Evolutionary conservation across 345 rosid species (phyloP), one percentile per base, ranked within the genome.

Genomic region (Turritis glabra): DNA sequence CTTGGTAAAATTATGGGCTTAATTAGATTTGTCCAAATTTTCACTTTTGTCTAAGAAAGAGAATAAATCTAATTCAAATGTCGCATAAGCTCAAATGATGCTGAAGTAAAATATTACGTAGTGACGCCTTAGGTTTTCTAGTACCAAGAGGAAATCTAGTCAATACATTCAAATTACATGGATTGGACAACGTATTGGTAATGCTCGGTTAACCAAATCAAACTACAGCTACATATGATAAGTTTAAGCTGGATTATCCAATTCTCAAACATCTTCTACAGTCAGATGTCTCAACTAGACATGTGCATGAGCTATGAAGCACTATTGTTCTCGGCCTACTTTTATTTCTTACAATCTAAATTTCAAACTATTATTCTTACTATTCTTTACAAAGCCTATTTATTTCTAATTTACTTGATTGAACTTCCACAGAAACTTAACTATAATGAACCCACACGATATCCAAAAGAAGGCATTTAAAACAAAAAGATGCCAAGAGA

Each of bases 381-480:
- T 41, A 65, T 14, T 62, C 15, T 27, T 64, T 55, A 63, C 52
- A 25, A 67, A 67, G 67, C 35, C 51, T 48, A 58, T 47, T n/a
- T 50, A 7, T 35, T 19, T 19, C 46, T 19, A 74, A 37, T 66
- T n/a, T 56, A 40, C 23, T 8, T n/a, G 40, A 44, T 4, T 46
- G 33, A 57, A 58, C 26, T 65, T 57, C 64, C 47, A 17, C 38
- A 10, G 64, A 69, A 76, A 47, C 50, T 25, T 43, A 44, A 62
- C 33, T 23, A 61, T 54, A 69, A 62, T 55, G 63, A 69, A 62
- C 59, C 75, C 70, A 15, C 44, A 60, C 18, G 41, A 53, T 29
- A 43, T 50, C 65, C 46, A 12, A 47, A 70, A 51, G 57, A 69
- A 35, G 22, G 58, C 67, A 22, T 25, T 56, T 67, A 8, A 50